A percentile compares a stretch with the other conserved stretches of the same genome.
Conservation (phyloP, 2,329 filamentous ascomycete species). For the Diaporthe destruens region DNA sequence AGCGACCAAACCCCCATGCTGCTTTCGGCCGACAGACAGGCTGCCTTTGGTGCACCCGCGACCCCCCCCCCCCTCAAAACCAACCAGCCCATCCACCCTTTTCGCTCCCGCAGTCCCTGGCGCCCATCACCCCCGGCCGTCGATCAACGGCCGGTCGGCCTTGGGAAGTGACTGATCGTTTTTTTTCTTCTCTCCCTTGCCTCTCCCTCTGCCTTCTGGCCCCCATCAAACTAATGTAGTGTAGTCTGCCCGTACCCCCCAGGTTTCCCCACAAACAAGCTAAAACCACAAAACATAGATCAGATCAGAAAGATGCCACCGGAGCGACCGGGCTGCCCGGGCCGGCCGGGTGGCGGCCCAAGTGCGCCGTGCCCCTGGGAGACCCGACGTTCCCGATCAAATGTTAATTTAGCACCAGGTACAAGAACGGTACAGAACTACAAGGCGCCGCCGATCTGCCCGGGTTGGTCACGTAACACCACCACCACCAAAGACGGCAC, state of each 20-base stretch:
- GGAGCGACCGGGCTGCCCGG: neutral
- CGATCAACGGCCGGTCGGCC: constrained; percentile 13
- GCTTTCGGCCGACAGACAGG: constrained; percentile 5
- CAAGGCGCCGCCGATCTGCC: neutral
- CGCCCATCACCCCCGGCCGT: constrained; percentile 3
- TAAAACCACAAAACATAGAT: neutral
- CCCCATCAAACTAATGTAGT: neutral
- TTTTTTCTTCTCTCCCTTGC: too few relatives aligned
- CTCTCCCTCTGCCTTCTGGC: too few relatives aligned
- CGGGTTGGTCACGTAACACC: neutral
- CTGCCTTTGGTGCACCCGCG: neutral
- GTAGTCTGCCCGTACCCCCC: neutral
- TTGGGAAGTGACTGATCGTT: constrained; percentile 18
- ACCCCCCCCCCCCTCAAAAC: neutral
- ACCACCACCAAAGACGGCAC: neutral
- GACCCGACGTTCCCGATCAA: neutral
- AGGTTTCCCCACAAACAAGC: neutral
- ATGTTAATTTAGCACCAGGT: neutral
- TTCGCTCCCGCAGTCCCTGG: constrained; percentile 1
- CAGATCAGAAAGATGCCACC: neutral
- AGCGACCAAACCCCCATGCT: neutral
- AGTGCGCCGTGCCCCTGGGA: constrained; percentile 27
- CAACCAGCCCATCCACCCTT: neutral
- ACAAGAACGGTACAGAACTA: neutral
- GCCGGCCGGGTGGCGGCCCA: constrained; percentile 16